A percentile compares a stretch with the other conserved stretches of the same genome.
phyloP scores from a whole-genome alignment of 75 land plant genomes.

The Selaginella moellendorffii region DNA sequence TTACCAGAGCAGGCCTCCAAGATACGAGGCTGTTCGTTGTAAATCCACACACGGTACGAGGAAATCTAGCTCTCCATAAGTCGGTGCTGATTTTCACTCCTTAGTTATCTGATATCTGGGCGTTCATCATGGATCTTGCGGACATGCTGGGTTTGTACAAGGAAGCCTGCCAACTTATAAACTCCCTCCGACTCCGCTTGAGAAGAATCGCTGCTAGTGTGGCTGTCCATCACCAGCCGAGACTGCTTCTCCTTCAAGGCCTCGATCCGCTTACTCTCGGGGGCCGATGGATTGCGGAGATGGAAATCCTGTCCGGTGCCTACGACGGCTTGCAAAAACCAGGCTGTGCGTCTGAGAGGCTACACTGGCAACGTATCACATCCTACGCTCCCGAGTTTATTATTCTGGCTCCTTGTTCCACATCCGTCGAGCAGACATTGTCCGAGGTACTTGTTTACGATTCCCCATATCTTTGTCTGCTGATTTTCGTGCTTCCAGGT shows the following conservation, averaged over 20 bases:
- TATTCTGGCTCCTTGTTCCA: conserved; percentile 11
- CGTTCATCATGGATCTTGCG: conserved; percentile 10
- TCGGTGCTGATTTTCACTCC: no score
- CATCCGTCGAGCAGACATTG: conserved; percentile 12
- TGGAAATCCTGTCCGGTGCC: conserved; percentile 14
- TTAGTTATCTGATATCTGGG: conserved; percentile 11
- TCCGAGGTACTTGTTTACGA: conserved; percentile 7
- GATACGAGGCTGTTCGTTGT: background rate
- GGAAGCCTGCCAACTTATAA: conserved; percentile 15
- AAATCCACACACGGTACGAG: background rate
- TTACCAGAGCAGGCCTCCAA: background rate
- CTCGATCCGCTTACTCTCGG: conserved; percentile 13
- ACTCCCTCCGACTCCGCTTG: conserved; percentile 12
- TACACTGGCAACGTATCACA: conserved; percentile 13
- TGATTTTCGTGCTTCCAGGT: background rate
- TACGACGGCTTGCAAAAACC: conserved; percentile 18
- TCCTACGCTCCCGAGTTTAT: conserved; percentile 18
- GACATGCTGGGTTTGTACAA: conserved; percentile 13
- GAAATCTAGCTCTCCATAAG: no score
- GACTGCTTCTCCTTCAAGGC: conserved; percentile 12
- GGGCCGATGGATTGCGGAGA: conserved; percentile 14
- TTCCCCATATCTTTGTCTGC: background rate
- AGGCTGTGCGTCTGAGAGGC: conserved; percentile 9
- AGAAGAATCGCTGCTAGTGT: conserved; percentile 10
- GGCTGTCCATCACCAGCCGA: conserved; percentile 9